Evolutionary conservation across 2,329 filamentous ascomycete species (phyloP), one percentile per base, ranked within the genome.

Genomic region (Colletotrichum endophyticum): DNA sequence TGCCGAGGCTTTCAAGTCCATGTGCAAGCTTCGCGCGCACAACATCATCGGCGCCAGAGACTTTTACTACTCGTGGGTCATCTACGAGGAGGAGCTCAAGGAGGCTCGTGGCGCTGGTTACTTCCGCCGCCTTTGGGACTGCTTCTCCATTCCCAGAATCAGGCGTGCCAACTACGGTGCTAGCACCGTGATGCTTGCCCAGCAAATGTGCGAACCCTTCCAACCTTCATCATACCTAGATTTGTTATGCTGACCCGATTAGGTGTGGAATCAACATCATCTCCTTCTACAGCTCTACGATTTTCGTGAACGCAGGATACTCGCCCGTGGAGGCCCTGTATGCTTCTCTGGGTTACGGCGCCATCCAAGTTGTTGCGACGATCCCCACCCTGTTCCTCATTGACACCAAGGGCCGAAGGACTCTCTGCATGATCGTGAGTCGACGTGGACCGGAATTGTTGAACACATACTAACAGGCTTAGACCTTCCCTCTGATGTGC

Each of bases 141-240:
- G 93, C 3, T 94, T 95, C 80, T 94, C 91, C 8, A 89, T 95
- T 73, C 92, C 94, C 2, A 90, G 94, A 56, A 87, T 94, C 19
- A 90, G 93, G 13, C 90, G 93, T 44, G 95, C 95, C 3, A 96
- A 92, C 4, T 88, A 94, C 28, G 95, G 95, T 8, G 94, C 95
- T 1, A 94, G 92, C 78, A 92, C 92, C 2, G 94, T 96, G 79
- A 98, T 98, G 95, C 92, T 94, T 80, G 92, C 92, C 0, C 93
- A 94, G 83, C 92, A 94, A 82, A 92, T 94, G 89, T 94, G 91
- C 79, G 66, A 32, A 15, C 28, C 32, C n/a, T 34, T n/a, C 27
- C 25, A 62, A 19, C 11, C 57, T 62, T 62, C 3, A n/a, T n/a
- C 19, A 11, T 32, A 12, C 27, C 19, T 13, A 3, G 28, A 5